Base-by-base conservation (phyloP, 2,329 filamentous ascomycete species). In the Monosporascus sp. region DNA sequence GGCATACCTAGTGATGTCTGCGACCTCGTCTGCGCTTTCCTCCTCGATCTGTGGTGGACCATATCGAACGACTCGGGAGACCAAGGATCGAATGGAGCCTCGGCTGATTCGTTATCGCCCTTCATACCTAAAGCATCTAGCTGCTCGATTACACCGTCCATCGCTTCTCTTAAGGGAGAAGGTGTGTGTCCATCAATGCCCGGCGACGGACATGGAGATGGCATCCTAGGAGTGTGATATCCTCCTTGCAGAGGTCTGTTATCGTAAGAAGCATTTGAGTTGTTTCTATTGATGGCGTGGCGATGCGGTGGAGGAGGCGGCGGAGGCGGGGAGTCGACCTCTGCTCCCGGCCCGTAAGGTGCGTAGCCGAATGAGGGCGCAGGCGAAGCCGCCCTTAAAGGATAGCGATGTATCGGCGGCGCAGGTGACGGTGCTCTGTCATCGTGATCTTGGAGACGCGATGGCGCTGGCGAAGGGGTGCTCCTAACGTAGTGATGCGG, bases 81-180 rank as follows among this genome's bases (percentile, higher is more conserved):
- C 94, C 94, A 99, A 5, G 91, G 86, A 64, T 90, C 83, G 8
- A 85, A 71, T 1, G 81, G 75, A 1, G 79, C 74, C 43, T 83
- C 77, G 1, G 83, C 79, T 27, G 81, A 78, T 36, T 81, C 78
- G 63, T 57, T 76, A 22, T 79, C 73, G 52, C 79, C 78, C 43
- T 81, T 76, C 61, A 86, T 77, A 18, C 87, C 87, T 77, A 99
- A 89, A 55, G 92, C 91, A 66, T 96, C 87, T 44, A 99, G 73
- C 52, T 94, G 95, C 60, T 94, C 90, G 84, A 97, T 97, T 4
- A 99, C 92, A 70, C 95, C 93, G 66, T 97, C 93, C 91, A 99
- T 99, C 1, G 94, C 94, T 69, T 92, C 90, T 54, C 94, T 82
- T 3, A 99, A 75, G 0, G 94, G 94, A 2, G 94, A 97, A 1